These are phyloP conservation scores for Thymus quinquecostatus DNA, from an alignment of 257 asterid genomes.

Conservation along the genomic window DNA sequence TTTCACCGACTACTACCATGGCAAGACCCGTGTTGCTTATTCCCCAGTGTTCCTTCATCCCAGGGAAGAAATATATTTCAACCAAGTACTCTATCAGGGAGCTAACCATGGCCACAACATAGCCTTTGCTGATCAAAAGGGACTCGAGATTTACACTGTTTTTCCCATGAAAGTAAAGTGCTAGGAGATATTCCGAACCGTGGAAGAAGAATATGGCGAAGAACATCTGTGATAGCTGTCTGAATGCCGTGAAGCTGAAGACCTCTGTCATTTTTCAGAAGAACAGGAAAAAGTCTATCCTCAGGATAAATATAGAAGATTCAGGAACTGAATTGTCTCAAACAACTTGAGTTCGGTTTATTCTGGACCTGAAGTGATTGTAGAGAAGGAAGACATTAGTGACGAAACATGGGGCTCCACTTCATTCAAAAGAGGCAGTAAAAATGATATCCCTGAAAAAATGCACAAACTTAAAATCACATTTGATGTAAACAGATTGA, in stretches of 20 bases:
- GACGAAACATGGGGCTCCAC: constrained; percentile 40
- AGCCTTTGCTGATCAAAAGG: constrained; percentile 75
- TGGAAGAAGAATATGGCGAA: constrained; percentile 71
- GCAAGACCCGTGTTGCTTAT: constrained; percentile 70
- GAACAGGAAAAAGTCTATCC: constrained; percentile 36
- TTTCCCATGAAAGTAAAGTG: constrained; percentile 67
- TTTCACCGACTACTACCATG: constrained; percentile 81
- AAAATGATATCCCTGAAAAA: constrained; percentile 52
- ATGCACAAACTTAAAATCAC: constrained; percentile 23
- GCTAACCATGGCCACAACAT: constrained; percentile 67
- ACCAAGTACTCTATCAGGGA: constrained; percentile 73
- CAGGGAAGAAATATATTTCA: constrained; percentile 72
- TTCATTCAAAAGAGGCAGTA: constrained; percentile 40
- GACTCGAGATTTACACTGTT: constrained; percentile 61
- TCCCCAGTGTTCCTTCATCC: constrained; percentile 65
- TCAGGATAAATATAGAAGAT: constrained; percentile 33
- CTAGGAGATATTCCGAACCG: constrained; percentile 73
- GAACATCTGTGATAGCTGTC: constrained; percentile 71
- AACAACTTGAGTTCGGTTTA: constrained; percentile 28
- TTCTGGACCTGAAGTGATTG: constrained; percentile 57
- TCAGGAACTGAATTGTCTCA: constrained; percentile 30
- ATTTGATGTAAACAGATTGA: not conserved
- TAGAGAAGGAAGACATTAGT: constrained; percentile 45
- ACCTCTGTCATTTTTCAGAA: constrained; percentile 66
- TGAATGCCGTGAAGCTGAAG: constrained; percentile 62